Percentiles rank a stretch among this genome's conserved stretches.
phyloP scores from a whole-genome alignment of 2,329 filamentous ascomycete species.

The Phialophora tarda region DNA sequence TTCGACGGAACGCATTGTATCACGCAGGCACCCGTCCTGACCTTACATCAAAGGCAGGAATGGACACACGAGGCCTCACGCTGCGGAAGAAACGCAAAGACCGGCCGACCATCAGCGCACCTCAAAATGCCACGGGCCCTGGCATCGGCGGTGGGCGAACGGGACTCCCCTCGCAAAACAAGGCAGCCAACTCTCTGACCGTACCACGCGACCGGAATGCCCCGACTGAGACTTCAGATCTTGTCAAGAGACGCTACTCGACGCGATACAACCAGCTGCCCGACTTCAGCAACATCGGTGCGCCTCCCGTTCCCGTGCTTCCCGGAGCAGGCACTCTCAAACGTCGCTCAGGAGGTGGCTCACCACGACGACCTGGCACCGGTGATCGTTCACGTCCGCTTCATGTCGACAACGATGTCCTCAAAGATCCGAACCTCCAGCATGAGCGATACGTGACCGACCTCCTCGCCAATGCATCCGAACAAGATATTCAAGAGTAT shows the following conservation, averaged over 20 bases:
- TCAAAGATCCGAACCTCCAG: slow-evolving; percentile 78
- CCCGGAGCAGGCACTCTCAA: slow-evolving; percentile 59
- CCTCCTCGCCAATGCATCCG: slow-evolving; percentile 81
- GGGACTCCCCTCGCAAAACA: slow-evolving; percentile 43
- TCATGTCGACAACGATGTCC: slow-evolving; percentile 73
- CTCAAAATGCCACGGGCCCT: slow-evolving; percentile 58
- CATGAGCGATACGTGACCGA: slow-evolving; percentile 74
- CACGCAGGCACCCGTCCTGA: neutral
- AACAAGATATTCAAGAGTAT: slow-evolving; percentile 83
- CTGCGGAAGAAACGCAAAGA: slow-evolving; percentile 66
- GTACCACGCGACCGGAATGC: slow-evolving; percentile 45
- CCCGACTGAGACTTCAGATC: slow-evolving; percentile 65
- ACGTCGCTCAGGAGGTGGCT: slow-evolving; percentile 50
- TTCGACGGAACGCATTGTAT: neutral
- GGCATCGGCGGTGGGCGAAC: slow-evolving; percentile 30
- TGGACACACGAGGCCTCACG: slow-evolving; percentile 59
- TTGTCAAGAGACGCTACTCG: slow-evolving; percentile 94
- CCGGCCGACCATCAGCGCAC: slow-evolving; percentile 62
- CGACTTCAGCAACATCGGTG: slow-evolving; percentile 69
- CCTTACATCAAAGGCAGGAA: neutral
- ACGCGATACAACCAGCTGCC: slow-evolving; percentile 84
- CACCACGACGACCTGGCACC: slow-evolving; percentile 61
- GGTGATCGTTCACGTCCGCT: slow-evolving; percentile 61
- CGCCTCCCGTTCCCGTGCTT: slow-evolving; percentile 70
- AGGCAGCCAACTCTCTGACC: slow-evolving; percentile 46